Evolutionary conservation across 345 rosid species (phyloP).

Genomic region (Dipteronia dyeriana): DNA sequence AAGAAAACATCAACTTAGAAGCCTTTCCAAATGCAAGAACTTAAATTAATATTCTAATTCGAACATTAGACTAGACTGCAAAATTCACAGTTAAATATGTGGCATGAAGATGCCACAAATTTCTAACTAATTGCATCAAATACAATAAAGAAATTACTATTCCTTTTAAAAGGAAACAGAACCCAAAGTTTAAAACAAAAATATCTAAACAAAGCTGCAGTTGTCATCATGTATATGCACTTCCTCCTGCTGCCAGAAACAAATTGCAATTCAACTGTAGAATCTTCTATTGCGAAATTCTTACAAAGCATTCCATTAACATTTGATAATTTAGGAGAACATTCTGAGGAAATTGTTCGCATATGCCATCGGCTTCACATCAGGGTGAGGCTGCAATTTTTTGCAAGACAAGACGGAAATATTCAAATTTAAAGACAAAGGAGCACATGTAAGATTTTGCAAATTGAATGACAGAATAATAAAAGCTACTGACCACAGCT

Average conservation of each 20-base stretch:
- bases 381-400: slow-evolving; percentile 78
- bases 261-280: neutral
- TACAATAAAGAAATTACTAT: neutral
- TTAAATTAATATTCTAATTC: neutral
- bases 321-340: slow-evolving; percentile 45
- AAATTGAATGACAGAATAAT: neutral
- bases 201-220: slow-evolving; percentile 5
- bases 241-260: slow-evolving; percentile 7
- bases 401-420: slow-evolving; percentile 7
- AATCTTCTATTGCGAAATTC: slow-evolving; percentile 9
- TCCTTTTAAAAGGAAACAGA: neutral
- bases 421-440: neutral
- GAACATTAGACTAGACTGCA: neutral
- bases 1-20: no score
- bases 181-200: neutral
- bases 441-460: no score
- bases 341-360: slow-evolving; percentile 82
- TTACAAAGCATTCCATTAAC: slow-evolving; percentile 4
- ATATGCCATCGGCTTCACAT: slow-evolving; percentile 97
- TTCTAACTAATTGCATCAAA: neutral
- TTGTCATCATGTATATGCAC: slow-evolving; percentile 1
- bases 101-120: neutral
- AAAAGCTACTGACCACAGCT: slow-evolving; percentile 77
- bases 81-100: neutral
- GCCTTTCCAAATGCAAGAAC: no score